Conservation (phyloP, 345 rosid genomes). For the Eucalyptus polybractea region DNA sequence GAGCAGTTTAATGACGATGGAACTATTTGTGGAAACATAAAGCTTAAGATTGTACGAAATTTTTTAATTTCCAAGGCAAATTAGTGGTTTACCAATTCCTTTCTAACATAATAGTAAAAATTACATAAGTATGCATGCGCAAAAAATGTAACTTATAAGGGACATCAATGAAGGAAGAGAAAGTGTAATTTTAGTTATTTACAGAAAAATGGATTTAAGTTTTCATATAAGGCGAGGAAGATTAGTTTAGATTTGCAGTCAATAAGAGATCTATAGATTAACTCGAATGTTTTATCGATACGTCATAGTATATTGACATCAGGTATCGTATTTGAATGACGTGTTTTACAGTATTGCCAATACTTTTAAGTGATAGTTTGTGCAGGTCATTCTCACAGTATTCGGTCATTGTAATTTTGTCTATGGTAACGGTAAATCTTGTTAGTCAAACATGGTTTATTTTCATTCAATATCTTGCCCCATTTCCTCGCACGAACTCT, state of each 20-base stretch:
- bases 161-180: background rate
- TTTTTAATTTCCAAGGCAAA: background rate
- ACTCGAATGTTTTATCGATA: background rate
- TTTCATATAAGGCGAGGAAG: background rate
- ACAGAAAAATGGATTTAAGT: background rate
- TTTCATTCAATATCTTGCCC: background rate
- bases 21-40: background rate
- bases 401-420: background rate
- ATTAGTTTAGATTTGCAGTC: background rate
- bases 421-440: background rate
- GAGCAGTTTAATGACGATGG: background rate
- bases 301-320: rapidly evolving
- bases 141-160: background rate
- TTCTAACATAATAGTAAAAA: background rate
- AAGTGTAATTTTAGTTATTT: background rate
- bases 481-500: background rate
- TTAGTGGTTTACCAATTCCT: background rate
- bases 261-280: background rate
- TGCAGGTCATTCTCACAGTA: too few relatives aligned
- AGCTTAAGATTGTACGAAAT: background rate
- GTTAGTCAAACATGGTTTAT: background rate
- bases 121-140: background rate
- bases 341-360: background rate
- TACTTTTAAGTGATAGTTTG: background rate
- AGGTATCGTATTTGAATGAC: too few relatives aligned